phyloP scores from a whole-genome alignment of 148 eudicot genomes.

The Silene conica region DNA sequence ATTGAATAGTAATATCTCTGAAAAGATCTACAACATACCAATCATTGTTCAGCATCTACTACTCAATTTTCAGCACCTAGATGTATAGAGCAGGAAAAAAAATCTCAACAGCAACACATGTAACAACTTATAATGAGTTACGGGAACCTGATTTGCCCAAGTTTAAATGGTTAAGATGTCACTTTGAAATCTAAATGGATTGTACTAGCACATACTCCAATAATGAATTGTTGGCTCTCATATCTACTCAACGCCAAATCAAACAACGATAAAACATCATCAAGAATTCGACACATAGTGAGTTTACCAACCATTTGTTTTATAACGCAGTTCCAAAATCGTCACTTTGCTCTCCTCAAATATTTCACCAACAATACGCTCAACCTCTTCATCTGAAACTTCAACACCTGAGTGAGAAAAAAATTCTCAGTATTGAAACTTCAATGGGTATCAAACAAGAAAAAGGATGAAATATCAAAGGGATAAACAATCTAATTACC shows the following conservation, averaged over 20 bases:
- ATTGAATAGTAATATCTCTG: too few species aligned
- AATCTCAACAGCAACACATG: too few species aligned
- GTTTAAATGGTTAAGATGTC: background rate
- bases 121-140: too few species aligned
- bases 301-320: constrained; percentile 56
- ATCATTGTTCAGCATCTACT: too few species aligned
- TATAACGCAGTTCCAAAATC: constrained; percentile 78
- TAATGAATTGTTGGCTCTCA: background rate
- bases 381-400: constrained; percentile 67
- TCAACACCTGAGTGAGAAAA: constrained; percentile 53
- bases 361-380: constrained; percentile 46
- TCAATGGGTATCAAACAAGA: background rate
- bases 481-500: constrained; percentile 42
- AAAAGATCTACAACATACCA: too few species aligned
- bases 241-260: background rate
- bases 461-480: background rate
- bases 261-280: background rate
- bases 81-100: too few species aligned
- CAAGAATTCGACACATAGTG: background rate
- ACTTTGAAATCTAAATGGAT: background rate
- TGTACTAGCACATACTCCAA: background rate
- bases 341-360: constrained; percentile 59
- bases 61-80: too few species aligned
- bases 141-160: too few species aligned
- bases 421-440: background rate